Base-by-base conservation (phyloP, 2,329 filamentous ascomycete species). In the Dryadomyces quercus-mongolicae region DNA sequence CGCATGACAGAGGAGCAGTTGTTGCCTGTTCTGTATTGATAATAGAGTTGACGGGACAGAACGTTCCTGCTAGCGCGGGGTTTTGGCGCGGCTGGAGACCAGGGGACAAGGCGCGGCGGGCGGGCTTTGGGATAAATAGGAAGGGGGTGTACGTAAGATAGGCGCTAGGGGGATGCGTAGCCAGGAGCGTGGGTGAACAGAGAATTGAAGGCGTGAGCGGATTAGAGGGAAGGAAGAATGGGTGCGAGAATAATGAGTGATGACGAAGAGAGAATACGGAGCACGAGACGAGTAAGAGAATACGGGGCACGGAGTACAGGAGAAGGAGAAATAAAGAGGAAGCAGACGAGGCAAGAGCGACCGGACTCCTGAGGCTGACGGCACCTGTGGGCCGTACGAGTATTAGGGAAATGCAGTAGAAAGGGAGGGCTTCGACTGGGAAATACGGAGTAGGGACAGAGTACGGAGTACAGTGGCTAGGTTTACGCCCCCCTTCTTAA, bases 21-120 rank as follows among this genome's bases (percentile, higher is more conserved):
- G 55, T 59, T 59, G 57, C 57, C 57, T 59, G 55, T 58, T 58
- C 53, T 52, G 52, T 59, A 56, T 56, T 54, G 55, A 56, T 59
- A 57, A 55, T 57, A 57, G 52, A 54, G 51, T 58, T 58, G 55
- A 49, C n/a, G 42, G 44, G 50, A 22, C 38, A 56, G 38, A 51
- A 44, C 40, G 51, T 43, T 50, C n/a, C 40, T 51, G 25, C 51
- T 59, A 56, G 57, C 55, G 57, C 57, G 55, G 55, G 54, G 55
- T 59, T 52, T 47, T 49, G 54, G 55, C 54, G 51, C 43, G 49
- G 53, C 42, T 42, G 49, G 55, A 42, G 34, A 47, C 46, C 42
- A 36, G 36, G 52, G 34, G 48, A 20, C 9, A 38, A 43, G 40
- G 20, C 10, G 42, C 21, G 16, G 48, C 20, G 48, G 48, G 36